phyloP scores from a whole-genome alignment of 352 stramenopile species.

The Pythium diclinum region DNA sequence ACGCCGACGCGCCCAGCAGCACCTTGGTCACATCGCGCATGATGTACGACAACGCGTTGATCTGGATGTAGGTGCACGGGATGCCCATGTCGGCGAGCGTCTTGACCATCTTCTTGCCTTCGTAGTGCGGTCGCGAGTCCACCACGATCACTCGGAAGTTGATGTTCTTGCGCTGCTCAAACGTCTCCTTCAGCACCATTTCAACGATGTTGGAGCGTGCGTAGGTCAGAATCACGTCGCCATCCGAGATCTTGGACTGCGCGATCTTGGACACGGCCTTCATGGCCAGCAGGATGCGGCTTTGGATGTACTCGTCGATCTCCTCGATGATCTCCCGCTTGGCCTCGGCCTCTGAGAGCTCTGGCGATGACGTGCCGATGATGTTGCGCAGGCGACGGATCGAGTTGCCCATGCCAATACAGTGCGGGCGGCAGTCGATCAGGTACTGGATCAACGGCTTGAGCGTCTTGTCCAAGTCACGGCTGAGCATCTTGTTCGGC shows the following conservation, averaged over 20 bases:
- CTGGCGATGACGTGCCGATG: constrained; percentile 83
- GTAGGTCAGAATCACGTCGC: constrained; percentile 96
- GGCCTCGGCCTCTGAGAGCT: constrained; percentile 84
- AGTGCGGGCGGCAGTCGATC: constrained; percentile 92
- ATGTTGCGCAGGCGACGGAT: constrained; percentile 89
- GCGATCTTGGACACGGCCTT: constrained; percentile 88
- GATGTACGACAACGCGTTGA: constrained; percentile 95
- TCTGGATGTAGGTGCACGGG: constrained; percentile 91
- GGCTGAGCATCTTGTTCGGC: constrained; percentile 70
- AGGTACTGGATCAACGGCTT: constrained; percentile 94
- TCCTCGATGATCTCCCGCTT: constrained; percentile 85
- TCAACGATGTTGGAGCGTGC: constrained; percentile 91
- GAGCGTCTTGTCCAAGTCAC: constrained; percentile 87
- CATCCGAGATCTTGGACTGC: constrained; percentile 83
- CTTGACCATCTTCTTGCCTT: constrained; percentile 80
- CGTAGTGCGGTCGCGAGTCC: constrained; percentile 87
- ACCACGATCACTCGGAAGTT: constrained; percentile 93
- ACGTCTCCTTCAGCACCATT: constrained; percentile 65
- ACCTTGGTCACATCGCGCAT: constrained; percentile 97
- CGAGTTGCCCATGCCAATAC: constrained; percentile 95
- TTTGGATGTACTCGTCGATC: constrained; percentile 93
- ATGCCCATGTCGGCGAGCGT: constrained; percentile 69
- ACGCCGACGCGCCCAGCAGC: constrained; percentile 91
- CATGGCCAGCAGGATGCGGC: constrained; percentile 91
- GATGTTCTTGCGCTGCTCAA: constrained; percentile 32